Evolutionary conservation across 2,329 filamentous ascomycete species (phyloP), one percentile per base, ranked within the genome.

Genomic region (Epicoccum sorghinum): DNA sequence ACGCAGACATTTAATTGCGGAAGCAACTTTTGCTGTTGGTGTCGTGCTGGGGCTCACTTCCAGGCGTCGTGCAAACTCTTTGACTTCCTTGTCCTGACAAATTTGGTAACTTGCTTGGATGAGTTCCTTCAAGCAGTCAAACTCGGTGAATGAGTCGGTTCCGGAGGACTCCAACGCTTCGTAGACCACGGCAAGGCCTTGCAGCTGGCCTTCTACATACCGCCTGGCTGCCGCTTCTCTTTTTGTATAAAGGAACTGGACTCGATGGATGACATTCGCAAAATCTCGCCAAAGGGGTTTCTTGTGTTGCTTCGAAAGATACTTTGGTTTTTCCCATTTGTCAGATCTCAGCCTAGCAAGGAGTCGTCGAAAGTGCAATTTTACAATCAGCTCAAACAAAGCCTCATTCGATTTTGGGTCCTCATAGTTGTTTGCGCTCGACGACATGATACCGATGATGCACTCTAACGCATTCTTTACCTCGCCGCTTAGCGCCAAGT

Each of bases 251-350:
- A 54, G 40, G 13, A 54, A 54, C 8, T 54, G 52, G 1, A 54
- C 46, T 2, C 52, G 40, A 14, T 54, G 52, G 9, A 40, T 25
- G 1, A 54, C 14, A n/a, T 54, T 54, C 4, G 35, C 14, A 12
- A 54, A 54, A 7, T 54, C 52, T 12, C 44, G 40, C 52, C 52
- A 49, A 4, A 54, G 13, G 1, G 52, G 52, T n/a, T 54, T 54
- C 10, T 54, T 54, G 14, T 54, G 52, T 12, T 54, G 52, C 27
- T 43, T 48, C 3, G 45, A 54, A 3, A 54, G 41, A 18, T 40
- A 54, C 22, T 54, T 49, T 22, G 52, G 52, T 12, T 54, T 54
- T 4, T 54, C 45, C 52, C 52, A 54, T n/a, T 54, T 54, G 7
- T 25, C 22, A 2, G 52, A 54, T 7, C 52, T 37, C 6, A 54